phyloP scores from a whole-genome alignment of 257 asterid genomes.

The Penstemon davidsonii region DNA sequence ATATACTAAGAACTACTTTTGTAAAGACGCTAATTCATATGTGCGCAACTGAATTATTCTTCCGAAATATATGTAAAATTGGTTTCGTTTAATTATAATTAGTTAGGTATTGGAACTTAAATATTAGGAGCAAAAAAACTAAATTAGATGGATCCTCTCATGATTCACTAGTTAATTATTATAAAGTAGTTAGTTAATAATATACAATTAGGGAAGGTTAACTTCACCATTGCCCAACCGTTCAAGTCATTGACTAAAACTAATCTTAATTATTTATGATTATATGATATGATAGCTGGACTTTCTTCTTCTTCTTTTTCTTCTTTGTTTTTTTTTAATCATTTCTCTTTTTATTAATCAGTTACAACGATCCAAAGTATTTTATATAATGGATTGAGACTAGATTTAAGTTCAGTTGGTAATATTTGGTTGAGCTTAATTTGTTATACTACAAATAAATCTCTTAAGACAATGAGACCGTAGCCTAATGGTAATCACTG shows the following conservation, averaged over 20 bases:
- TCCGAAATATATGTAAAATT: background rate
- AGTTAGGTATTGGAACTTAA: background rate
- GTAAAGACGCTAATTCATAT: background rate
- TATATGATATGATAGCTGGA: conserved; percentile 1
- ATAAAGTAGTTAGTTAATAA: background rate
- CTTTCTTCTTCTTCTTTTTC: background rate
- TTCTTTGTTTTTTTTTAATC: background rate
- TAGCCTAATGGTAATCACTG: too few relatives aligned
- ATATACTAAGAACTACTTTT: background rate
- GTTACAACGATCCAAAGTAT: background rate
- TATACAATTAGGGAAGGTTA: conserved; percentile 17
- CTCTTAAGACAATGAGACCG: too few relatives aligned
- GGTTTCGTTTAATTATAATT: background rate
- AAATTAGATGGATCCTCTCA: background rate
- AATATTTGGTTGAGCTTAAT: too few relatives aligned
- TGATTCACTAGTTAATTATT: background rate
- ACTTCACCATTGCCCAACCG: conserved; percentile 28
- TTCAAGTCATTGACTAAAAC: conserved; percentile 38
- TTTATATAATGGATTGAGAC: background rate
- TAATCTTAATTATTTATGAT: background rate
- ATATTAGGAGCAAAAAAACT: background rate
- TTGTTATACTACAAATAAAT: too few relatives aligned
- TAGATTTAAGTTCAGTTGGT: background rate
- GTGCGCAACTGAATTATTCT: background rate
- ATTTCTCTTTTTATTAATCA: background rate